A percentile compares a stretch with the other conserved stretches of the same genome.
phyloP scores from a whole-genome alignment of 2,329 filamentous ascomycete genomes.

The Microdochium nivale region DNA sequence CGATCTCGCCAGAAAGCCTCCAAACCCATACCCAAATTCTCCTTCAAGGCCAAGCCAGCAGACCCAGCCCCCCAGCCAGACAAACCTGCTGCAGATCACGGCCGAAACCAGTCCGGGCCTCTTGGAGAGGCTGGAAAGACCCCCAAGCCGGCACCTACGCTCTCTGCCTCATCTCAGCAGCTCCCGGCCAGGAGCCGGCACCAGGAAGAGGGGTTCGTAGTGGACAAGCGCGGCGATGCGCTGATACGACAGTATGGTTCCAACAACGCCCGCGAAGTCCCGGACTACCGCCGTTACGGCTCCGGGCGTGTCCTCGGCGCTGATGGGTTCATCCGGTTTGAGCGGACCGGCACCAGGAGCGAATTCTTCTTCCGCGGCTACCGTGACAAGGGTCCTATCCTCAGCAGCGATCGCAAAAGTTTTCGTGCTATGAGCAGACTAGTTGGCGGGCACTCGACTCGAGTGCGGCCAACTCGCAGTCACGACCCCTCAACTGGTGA shows the following conservation, averaged over 20 bases:
- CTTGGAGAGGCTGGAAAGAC: background rate
- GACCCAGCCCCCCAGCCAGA: background rate
- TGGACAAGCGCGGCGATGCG: conserved; percentile 70
- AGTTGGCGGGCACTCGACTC: conserved; percentile 31
- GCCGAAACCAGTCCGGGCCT: background rate
- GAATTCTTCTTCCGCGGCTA: conserved; percentile 40
- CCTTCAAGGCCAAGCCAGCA: background rate
- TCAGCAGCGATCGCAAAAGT: conserved; percentile 36
- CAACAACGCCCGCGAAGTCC: conserved; percentile 63
- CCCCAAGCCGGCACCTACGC: background rate
- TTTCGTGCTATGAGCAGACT: conserved; percentile 20
- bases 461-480: conserved; percentile 22
- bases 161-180: conserved; percentile 5
- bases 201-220: conserved; percentile 35
- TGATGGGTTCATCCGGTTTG: conserved; percentile 50
- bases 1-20: background rate
- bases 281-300: conserved; percentile 61
- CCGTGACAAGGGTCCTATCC: conserved; percentile 29
- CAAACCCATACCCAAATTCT: background rate
- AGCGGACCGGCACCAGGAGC: conserved; percentile 52
- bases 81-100: background rate
- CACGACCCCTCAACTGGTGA: conserved; percentile 18
- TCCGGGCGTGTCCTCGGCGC: conserved; percentile 64
- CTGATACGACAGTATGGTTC: conserved; percentile 68
- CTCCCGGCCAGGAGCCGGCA: conserved; percentile 4